Conservation (phyloP, 306 rosid species). For the Quercus alba region DNA sequence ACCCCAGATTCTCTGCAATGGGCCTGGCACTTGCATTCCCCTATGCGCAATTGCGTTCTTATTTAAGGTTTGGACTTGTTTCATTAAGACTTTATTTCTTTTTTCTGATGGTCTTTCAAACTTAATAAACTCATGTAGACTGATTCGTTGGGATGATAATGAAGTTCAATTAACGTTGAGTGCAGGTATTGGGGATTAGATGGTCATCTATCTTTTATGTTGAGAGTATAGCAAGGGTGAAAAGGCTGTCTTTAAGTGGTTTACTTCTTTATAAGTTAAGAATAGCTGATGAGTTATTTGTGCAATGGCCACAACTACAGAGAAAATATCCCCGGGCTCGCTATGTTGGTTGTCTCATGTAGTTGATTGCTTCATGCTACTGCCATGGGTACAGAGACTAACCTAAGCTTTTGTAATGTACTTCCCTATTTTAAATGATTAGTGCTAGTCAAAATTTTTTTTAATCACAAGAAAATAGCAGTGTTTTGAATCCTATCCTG, state of each 20-base stretch:
- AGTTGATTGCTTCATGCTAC: constrained; percentile 23
- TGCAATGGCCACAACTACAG: constrained; percentile 89
- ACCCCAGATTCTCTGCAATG: constrained; percentile 85
- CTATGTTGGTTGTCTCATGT: constrained; percentile 93
- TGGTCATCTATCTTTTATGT: constrained; percentile 91
- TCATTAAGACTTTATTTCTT: background rate
- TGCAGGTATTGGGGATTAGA: constrained; percentile 65
- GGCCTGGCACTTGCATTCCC: constrained; percentile 95
- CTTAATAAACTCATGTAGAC: too few relatives aligned
- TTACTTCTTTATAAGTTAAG: constrained; percentile 73
- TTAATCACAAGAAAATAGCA: too few relatives aligned
- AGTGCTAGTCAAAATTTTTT: too few relatives aligned
- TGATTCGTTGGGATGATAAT: constrained; percentile 13
- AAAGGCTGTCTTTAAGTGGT: constrained; percentile 84
- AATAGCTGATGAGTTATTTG: constrained; percentile 85
- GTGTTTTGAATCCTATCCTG: too few relatives aligned
- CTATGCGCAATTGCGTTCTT: constrained; percentile 77
- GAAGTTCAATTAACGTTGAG: constrained; percentile 9
- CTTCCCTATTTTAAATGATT: too few relatives aligned
- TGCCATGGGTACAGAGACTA: background rate
- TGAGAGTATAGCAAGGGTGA: constrained; percentile 97
- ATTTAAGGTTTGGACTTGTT: constrained; percentile 55
- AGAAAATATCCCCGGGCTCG: constrained; percentile 68
- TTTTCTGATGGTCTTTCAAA: background rate
- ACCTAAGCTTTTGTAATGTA: background rate